These are phyloP conservation scores for Xylaria sp. DNA, from an alignment of 2,329 filamentous ascomycete genomes.

Conservation along the genomic window DNA sequence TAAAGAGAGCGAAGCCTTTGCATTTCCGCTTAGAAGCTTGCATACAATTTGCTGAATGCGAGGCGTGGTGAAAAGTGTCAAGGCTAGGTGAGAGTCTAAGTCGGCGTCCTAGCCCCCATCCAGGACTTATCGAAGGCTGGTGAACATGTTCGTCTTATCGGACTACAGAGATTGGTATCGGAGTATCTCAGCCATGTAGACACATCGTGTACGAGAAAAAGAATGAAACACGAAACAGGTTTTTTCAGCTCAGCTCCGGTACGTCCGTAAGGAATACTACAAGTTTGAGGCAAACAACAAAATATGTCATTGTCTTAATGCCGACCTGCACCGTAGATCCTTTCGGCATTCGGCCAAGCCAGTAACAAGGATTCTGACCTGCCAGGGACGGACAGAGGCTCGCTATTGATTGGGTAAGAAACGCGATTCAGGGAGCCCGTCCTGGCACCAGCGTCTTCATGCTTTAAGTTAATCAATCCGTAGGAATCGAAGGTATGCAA, in stretches of 20 bases:
- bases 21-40: too few species aligned
- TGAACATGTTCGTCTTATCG: too few species aligned
- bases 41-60: too few species aligned
- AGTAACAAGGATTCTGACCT: background rate
- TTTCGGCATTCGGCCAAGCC: background rate
- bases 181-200: background rate
- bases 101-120: too few species aligned
- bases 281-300: background rate
- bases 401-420: conserved; percentile 22
- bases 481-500: background rate
- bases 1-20: too few species aligned
- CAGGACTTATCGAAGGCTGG: too few species aligned
- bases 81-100: too few species aligned
- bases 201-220: background rate
- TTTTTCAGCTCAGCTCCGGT: background rate
- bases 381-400: background rate
- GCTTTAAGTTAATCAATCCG: background rate
- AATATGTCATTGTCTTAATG: background rate
- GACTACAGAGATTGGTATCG: too few species aligned
- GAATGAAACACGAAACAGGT: background rate
- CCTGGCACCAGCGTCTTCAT: background rate
- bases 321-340: background rate
- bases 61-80: too few species aligned
- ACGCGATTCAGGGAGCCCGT: conserved; percentile 12
- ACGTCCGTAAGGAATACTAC: background rate